phyloP scores from a whole-genome alignment of 2,329 filamentous ascomycete species.

The Aspergillus hiratsukae region DNA sequence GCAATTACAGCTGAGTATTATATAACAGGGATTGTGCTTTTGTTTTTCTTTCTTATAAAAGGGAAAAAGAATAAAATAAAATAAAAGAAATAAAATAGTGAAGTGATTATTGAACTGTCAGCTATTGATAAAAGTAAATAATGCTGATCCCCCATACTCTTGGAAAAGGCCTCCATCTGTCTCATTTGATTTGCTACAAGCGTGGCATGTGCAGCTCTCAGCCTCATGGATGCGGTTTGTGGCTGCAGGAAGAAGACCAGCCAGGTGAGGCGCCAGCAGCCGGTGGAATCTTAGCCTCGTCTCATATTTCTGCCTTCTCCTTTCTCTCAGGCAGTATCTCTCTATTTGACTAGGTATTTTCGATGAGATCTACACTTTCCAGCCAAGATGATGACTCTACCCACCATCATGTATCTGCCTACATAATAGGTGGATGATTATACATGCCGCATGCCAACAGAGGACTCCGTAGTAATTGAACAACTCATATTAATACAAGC shows the following conservation, averaged over 20 bases:
- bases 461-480: too few relatives aligned
- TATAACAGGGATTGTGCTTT: neutral
- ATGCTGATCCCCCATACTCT: neutral
- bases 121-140: neutral
- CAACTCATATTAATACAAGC: neutral
- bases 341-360: too few relatives aligned
- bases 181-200: conserved; percentile 2
- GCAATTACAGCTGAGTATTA: neutral
- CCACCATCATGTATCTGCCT: neutral
- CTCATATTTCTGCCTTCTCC: neutral
- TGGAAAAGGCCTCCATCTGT: neutral
- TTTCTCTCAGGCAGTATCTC: too few relatives aligned
- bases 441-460: conserved; percentile 1
- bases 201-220: conserved; percentile 4
- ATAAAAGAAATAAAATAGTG: too few relatives aligned
- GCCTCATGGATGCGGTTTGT: conserved; percentile 11
- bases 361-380: neutral
- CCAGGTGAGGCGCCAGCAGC: conserved; percentile 1
- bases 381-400: neutral
- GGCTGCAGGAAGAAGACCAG: conserved; percentile 9
- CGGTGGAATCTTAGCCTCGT: conserved; percentile 11
- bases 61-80: too few relatives aligned
- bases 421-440: neutral
- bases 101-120: too few relatives aligned
- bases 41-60: too few relatives aligned